Base-by-base conservation (phyloP, 306 rosid species). In the Trifolium subterraneum region DNA sequence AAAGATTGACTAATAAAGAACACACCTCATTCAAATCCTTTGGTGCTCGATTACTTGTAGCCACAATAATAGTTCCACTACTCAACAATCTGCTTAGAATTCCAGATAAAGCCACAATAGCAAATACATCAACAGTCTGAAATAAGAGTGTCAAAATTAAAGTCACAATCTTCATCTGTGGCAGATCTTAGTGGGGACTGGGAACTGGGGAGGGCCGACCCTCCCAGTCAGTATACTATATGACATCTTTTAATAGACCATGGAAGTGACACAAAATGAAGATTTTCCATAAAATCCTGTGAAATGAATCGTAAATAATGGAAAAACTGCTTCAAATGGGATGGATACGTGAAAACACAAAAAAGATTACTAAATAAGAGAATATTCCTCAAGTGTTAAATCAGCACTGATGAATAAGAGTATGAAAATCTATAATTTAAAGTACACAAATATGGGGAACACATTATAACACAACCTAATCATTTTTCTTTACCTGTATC, bases 121-220 rank as follows among this genome's bases (percentile, higher is more conserved):
- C 97, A 91, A 94, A 94, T 77, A 94, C 98, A 87, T 94, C 98
- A 88, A 94, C 97, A 73, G 98, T 91, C 98, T 94, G 97, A 81
- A 88, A 91, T 76, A 84, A 89, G 72, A 80, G 73, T 23, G 72
- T 65, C 39, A 64, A 85, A 68, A 38, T 64, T 56, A 77, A 71
- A 71, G 84, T 81, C 81, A 81, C 35, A 54, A 58, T 56, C 63
- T 29, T 29, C 33, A 29, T 29, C 33, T 4, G 33, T 29, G 33
- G 33, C 4, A 6, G 33, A 29, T 29, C 39, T 36, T 36, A 36
- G 10, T 36, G 10, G 39, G 39, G 39, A 36, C 10, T 36, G 39
- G 10, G 39, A 10, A 8, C n/a, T n/a, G n/a, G n/a, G n/a, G n/a
- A n/a, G n/a, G n/a, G n/a, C n/a, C n/a, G n/a, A n/a, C n/a, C n/a